Evolutionary conservation across 495 filamentous ascomycete genomes (phyloP), one percentile per base, ranked within the genome.

Genomic region (Articulospora tetracladia): DNA sequence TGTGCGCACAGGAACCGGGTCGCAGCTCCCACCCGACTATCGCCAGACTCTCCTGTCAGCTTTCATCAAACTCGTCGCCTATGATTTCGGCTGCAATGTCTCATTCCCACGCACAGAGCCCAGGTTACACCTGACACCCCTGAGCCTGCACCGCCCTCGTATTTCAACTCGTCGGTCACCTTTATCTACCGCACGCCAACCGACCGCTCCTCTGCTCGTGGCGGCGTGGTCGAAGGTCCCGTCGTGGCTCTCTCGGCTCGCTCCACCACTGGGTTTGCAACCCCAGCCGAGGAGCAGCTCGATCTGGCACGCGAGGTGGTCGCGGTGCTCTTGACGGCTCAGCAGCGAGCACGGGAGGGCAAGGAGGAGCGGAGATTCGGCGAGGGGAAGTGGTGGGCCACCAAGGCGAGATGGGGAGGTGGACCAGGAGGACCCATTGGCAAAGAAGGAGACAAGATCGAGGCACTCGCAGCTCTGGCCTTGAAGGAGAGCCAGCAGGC

Each of bases 331-430:
- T 76, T 92, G 36, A 80, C 91, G 10, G 92, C 91, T 0, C 92
- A 97, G 73, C 90, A 95, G 69, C 84, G 92, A 27, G 83, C 85
- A 13, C 81, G 92, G 28, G 83, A 94, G 69, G 87, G 87, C 6
- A 79, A 75, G 52, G 59, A 66, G 7, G 90, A 95, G 68, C 76
- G 80, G 59, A 78, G 75, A 24, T 80, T 90, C 7, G 90, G 90
- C 2, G 85, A 91, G 56, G 86, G 83, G 2, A 80, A 86, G 60
- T 97, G 92, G 91, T 97, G 91, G 90, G 83, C 86, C 2, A 83
- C 74, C 24, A 77, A 72, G 57, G 85, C 82, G 27, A 81, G 92
- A 22, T 96, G 91, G 83, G 92, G 92, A 49, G 89, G 88, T 36
- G 86, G 86, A 12, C 72, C 82, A 36, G 84, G 86, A 54, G 86